These are phyloP conservation scores for Hymenotorrendiella dingleyae DNA, from an alignment of 2,329 filamentous ascomycete genomes.

Conservation along the genomic window DNA sequence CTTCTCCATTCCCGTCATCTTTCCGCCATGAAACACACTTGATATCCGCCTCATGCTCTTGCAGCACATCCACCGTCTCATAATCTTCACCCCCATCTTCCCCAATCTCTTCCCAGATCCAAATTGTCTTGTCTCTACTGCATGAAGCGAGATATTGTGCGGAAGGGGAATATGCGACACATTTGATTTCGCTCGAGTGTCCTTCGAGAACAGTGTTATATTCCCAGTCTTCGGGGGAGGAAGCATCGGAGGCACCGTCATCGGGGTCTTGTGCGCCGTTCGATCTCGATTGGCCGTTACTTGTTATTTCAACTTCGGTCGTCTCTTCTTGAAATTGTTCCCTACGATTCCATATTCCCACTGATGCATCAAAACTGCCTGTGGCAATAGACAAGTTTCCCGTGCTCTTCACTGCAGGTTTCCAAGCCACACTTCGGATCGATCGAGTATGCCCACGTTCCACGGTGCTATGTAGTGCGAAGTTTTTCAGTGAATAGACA, in stretches of 20 bases:
- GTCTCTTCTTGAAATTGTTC: slow-evolving; percentile 26
- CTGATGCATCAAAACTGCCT: slow-evolving; percentile 88
- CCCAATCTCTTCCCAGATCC: slow-evolving; percentile 95
- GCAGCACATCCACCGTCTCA: slow-evolving; percentile 91
- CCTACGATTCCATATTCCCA: slow-evolving; percentile 73
- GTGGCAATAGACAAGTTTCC: slow-evolving; percentile 76
- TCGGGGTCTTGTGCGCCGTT: slow-evolving; percentile 20
- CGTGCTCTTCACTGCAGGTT: slow-evolving; percentile 56
- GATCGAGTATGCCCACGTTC: slow-evolving; percentile 86
- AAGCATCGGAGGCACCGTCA: slow-evolving; percentile 34
- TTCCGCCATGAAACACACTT: slow-evolving; percentile 93
- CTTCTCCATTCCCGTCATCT: slow-evolving; percentile 55
- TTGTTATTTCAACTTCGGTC: slow-evolving; percentile 40
- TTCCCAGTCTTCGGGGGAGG: slow-evolving; percentile 74
- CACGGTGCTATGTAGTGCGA: slow-evolving; percentile 72
- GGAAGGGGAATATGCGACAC: slow-evolving; percentile 65
- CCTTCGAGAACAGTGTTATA: slow-evolving; percentile 90
- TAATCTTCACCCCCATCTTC: slow-evolving; percentile 83
- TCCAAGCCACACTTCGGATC: slow-evolving; percentile 84
- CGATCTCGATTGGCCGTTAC: slow-evolving; percentile 18
- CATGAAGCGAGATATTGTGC: slow-evolving; percentile 83
- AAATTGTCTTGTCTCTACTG: slow-evolving; percentile 86
- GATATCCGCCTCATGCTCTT: slow-evolving; percentile 92
- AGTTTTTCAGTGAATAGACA: slow-evolving; percentile 79
- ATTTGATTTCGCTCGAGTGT: slow-evolving; percentile 90